Evolutionary conservation across 805 yeast species (phyloP), one percentile per base, ranked within the genome.

Genomic region (Yueomyces sp.): DNA sequence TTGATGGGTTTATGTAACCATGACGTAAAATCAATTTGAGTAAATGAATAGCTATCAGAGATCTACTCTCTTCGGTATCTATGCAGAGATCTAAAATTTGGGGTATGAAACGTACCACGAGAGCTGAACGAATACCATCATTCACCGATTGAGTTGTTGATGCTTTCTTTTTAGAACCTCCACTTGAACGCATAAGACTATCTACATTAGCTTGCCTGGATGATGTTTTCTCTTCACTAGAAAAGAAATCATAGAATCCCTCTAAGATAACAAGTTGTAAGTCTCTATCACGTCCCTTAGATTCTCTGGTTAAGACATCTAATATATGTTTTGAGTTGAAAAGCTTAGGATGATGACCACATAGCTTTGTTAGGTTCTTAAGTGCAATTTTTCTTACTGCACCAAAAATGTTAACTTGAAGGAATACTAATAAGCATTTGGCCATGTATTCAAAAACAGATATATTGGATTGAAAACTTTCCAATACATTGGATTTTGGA

Each of bases 1-100:
- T 52, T 44, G 82, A 72, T 1, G 95, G 95, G 53, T 81, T 84
- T 0, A 82, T 81, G 59, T 75, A 81, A 0, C 94, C 94, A 43
- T 77, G 67, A 30, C 68, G 68, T 7, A 81, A 70, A 28, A 81
- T 73, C 38, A 74, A 57, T 44, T 70, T 75, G 38, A 85, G 53
- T 47, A 78, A 76, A 32, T 68, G 64, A 3, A 79, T 68, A 0
- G 85, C 79, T 1, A 69, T 56, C 30, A 65, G 59, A 1, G 85
- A 73, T 40, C 60, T 62, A 3, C 66, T 70, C 2, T 65, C 66
- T 31, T 74, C 72, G 34, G 70, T 70, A 3, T 56, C 50, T 0
- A 77, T 48, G 44, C 85, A 75, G 19, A 76, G 56, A 2, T 64
- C 59, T 28, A 83, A 60, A 4, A 81, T 68, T 2, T 62, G 54